Evolutionary conservation across 2,329 filamentous ascomycete genomes (phyloP).

Genomic region (Thielaviopsis ethacetica): DNA sequence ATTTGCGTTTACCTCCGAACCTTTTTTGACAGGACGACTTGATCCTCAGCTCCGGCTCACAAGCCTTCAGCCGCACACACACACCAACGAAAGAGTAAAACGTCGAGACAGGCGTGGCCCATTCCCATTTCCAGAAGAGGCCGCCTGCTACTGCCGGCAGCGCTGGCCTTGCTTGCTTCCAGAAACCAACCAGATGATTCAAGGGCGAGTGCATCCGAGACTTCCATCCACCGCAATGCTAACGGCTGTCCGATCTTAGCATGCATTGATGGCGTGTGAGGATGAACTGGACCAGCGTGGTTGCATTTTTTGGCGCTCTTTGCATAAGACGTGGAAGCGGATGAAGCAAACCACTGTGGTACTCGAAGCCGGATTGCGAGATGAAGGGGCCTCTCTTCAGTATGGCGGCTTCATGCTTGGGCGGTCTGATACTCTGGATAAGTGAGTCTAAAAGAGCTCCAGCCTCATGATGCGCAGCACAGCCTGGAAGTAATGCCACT

Average conservation of each 20-base stretch:
- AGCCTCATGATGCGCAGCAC: not conserved
- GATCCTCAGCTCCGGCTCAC: not conserved
- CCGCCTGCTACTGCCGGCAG: not conserved
- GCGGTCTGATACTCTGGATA: not conserved
- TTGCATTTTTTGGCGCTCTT: not conserved
- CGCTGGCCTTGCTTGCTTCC: not conserved
- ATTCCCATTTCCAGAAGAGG: not conserved
- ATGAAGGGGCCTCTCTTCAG: not conserved
- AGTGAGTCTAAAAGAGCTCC: not conserved
- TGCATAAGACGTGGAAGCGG: not conserved
- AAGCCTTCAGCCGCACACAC: too few species aligned
- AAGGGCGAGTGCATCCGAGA: not conserved
- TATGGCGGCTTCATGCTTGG: not conserved
- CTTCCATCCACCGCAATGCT: not conserved
- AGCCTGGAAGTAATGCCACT: not conserved
- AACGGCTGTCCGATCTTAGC: not conserved
- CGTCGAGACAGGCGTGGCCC: not conserved
- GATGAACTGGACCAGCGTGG: not conserved
- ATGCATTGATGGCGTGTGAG: not conserved
- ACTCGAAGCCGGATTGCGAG: not conserved
- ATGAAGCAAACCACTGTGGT: not conserved
- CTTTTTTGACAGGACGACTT: not conserved
- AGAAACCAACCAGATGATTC: not conserved
- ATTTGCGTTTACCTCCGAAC: not conserved
- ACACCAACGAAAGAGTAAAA: not conserved